phyloP scores from a whole-genome alignment of 1,284 basidiomycete genomes.

The Marasmius tenuissimus region DNA sequence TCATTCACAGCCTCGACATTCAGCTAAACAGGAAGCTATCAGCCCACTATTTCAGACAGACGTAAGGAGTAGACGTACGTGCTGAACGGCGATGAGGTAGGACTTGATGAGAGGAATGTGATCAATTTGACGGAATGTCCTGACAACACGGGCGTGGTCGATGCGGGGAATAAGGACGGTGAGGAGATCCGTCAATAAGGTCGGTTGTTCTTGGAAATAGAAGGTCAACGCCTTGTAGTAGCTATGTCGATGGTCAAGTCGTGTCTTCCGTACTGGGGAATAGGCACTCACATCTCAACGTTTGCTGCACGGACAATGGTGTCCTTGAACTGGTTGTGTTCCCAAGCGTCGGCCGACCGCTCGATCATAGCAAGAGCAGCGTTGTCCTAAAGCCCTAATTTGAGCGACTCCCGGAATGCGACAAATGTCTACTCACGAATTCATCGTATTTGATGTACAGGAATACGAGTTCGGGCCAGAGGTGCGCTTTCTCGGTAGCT shows the following conservation, averaged over 20 bases:
- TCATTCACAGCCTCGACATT: constrained; percentile 98
- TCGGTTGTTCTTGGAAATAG: constrained; percentile 93
- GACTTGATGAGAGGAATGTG: constrained; percentile 94
- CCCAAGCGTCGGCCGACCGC: constrained; percentile 95
- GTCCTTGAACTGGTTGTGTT: constrained; percentile 99
- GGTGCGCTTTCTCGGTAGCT: constrained; percentile 93
- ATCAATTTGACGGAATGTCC: constrained; percentile 94
- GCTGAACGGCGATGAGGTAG: constrained; percentile 96
- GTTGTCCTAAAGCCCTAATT: constrained; percentile 65
- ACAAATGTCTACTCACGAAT: constrained; percentile 54
- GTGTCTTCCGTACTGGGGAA: background rate
- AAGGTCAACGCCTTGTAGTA: constrained; percentile 89
- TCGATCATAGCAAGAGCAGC: constrained; percentile 99
- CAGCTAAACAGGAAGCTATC: constrained; percentile 46
- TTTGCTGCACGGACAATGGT: constrained; percentile 95
- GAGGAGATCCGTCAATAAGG: constrained; percentile 90
- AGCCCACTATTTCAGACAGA: constrained; percentile 7
- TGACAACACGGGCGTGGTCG: constrained; percentile 93
- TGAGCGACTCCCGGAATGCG: background rate
- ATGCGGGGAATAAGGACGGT: constrained; percentile 91
- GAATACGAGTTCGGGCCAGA: constrained; percentile 99
- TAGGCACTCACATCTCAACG: constrained; percentile 81
- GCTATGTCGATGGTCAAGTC: constrained; percentile 35
- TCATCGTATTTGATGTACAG: constrained; percentile 98
- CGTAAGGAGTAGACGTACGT: constrained; percentile 49